Evolutionary conservation across 169 alveolate genomes (phyloP), one percentile per base, ranked within the genome.

Genomic region (Plasmodium reichenowi): DNA sequence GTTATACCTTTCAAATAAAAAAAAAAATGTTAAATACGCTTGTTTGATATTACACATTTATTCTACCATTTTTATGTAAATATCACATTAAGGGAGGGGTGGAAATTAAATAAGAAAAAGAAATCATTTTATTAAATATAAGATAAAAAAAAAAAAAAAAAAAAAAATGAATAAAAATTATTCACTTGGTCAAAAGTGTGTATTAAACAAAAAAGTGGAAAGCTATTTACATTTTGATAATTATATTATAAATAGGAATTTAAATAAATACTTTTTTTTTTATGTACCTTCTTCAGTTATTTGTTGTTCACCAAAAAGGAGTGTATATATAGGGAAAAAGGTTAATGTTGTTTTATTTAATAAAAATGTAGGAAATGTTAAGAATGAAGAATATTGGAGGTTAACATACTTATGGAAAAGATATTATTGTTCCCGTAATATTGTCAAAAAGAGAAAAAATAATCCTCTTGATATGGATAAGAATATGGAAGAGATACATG

Each of bases 331-430:
- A 17, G 6, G 2, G 26, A 66, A 66, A 66, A 24, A 66, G 59
- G 54, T 38, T 38, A 38, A 38, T 38, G 47, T 38, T 5, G 9
- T 38, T 29, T 29, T 17, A 13, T 66, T 6, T 26, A 4, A 32
- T 38, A 32, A 66, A 17, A 24, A 15, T 64, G 20, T 2, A 29
- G 4, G 20, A n/a, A 54, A 0, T 59, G n/a, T 52, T 8, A 17
- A 58, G 5, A 60, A 26, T 32, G 26, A 17, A 10, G 71, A 2
- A 62, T n/a, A 60, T 29, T 59, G 29, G 29, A 22, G 54, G 54
- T 72, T 54, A 72, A 56, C 58, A 15, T 15, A 72, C 8, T 43
- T 74, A 22, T 74, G 43, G 29, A 60, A 24, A 45, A 74, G 26
- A 47, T 60, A 29, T 45, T 17, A 43, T 59, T 56, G 64, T 59